Evolutionary conservation across 2,329 filamentous ascomycete genomes (phyloP).

Genomic region (Trichoderma polysporum): DNA sequence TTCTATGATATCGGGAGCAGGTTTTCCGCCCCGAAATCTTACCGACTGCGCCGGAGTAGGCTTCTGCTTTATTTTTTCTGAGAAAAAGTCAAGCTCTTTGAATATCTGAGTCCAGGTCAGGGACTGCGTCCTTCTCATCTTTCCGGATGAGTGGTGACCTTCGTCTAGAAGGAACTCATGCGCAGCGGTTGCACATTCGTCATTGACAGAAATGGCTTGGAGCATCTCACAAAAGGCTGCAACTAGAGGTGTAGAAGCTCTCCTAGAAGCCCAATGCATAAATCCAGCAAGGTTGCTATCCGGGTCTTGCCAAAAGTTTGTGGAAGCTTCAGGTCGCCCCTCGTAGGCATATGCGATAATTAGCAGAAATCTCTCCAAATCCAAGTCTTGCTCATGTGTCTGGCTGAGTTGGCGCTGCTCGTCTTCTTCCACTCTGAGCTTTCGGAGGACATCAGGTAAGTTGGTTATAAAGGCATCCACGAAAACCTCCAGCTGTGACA

Average conservation of each 20-base stretch:
- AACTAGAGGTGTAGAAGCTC: conserved; percentile 92
- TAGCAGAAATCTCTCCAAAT: conserved; percentile 86
- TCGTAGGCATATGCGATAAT: conserved; percentile 93
- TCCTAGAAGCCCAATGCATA: conserved; percentile 92
- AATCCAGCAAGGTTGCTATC: conserved; percentile 95
- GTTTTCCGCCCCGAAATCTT: conserved; percentile 58
- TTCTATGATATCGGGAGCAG: conserved; percentile 67
- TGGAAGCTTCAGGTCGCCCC: conserved; percentile 76
- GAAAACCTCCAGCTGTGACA: conserved; percentile 82
- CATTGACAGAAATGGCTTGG: conserved; percentile 79
- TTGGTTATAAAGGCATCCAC: conserved; percentile 93
- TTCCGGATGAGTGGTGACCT: conserved; percentile 68
- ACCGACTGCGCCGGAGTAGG: conserved; percentile 46
- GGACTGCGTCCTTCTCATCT: conserved; percentile 78
- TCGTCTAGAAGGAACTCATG: conserved; percentile 92
- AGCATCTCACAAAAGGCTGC: conserved; percentile 97
- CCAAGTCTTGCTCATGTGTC: conserved; percentile 64
- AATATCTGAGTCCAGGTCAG: conserved; percentile 94
- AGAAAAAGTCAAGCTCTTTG: conserved; percentile 82
- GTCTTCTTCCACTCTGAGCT: conserved; percentile 84
- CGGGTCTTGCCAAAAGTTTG: conserved; percentile 87
- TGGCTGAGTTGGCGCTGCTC: conserved; percentile 73
- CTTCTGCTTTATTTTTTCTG: conserved; percentile 73
- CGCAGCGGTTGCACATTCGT: conserved; percentile 77
- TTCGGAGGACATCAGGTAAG: conserved; percentile 86